Evolutionary conservation across 768 basidiomycete genomes (phyloP).

Genomic region (Tylopilus intermedius): DNA sequence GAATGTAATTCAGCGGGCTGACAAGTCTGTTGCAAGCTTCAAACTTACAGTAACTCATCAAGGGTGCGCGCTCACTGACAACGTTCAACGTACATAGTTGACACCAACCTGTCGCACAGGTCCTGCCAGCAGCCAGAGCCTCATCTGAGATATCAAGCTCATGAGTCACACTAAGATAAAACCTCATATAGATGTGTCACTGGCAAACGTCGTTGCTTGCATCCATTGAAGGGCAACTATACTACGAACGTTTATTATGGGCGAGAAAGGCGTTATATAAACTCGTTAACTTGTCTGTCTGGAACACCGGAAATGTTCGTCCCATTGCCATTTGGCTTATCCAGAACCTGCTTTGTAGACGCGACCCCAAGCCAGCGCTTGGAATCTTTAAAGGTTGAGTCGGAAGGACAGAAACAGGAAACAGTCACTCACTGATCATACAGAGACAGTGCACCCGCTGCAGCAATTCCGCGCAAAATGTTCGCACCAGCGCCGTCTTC

Average conservation of each 20-base stretch:
- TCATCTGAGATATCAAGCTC: too few species aligned
- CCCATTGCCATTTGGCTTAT: background rate
- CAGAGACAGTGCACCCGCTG: slow-evolving; percentile 52
- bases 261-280: background rate
- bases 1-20: too few species aligned
- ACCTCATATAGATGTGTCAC: background rate
- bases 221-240: background rate
- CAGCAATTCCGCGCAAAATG: slow-evolving; percentile 48
- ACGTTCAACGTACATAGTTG: too few species aligned
- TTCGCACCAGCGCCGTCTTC: slow-evolving; percentile 59
- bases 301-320: background rate
- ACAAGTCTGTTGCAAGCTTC: too few species aligned
- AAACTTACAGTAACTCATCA: too few species aligned
- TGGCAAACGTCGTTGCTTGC: background rate
- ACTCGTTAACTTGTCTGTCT: background rate
- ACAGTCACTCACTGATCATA: slow-evolving; percentile 47
- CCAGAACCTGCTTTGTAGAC: slow-evolving; percentile 47
- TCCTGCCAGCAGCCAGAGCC: too few species aligned
- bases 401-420: background rate
- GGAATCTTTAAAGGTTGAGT: slow-evolving; percentile 31
- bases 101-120: too few species aligned
- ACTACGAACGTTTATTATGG: background rate
- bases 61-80: too few species aligned
- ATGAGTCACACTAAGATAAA: background rate
- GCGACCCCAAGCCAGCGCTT: slow-evolving; percentile 51